phyloP scores from a whole-genome alignment of 805 yeast genomes.

The Wickerhamiella bombiphila region DNA sequence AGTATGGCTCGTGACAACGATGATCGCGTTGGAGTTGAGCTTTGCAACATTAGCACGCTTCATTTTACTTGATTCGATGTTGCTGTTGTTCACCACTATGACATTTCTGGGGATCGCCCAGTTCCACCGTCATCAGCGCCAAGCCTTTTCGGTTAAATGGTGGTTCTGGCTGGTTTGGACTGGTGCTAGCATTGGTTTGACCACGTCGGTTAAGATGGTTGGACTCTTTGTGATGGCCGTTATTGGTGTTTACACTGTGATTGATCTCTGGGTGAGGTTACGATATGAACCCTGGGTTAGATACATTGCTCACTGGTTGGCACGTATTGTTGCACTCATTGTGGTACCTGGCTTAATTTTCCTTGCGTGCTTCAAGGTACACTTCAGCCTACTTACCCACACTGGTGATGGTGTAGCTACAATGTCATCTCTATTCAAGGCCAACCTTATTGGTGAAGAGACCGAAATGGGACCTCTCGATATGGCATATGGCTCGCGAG shows the following conservation, averaged over 20 bases:
- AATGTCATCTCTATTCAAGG: conserved; percentile 94
- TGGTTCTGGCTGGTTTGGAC: conserved; percentile 76
- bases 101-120: conserved; percentile 66
- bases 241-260: conserved; percentile 71
- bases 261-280: conserved; percentile 71
- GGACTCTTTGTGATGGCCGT: conserved; percentile 85
- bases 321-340: conserved; percentile 57
- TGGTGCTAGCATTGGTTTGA: conserved; percentile 77
- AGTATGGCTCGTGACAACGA: conserved; percentile 37
- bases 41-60: conserved; percentile 84
- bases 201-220: conserved; percentile 89
- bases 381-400: conserved; percentile 61
- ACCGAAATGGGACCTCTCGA: conserved; percentile 55
- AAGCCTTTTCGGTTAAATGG: conserved; percentile 63
- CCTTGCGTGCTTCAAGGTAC: conserved; percentile 82
- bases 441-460: conserved; percentile 72
- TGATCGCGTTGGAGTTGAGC: conserved; percentile 58
- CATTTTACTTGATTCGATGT: conserved; percentile 81
- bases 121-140: conserved; percentile 53
- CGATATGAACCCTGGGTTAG: conserved; percentile 47
- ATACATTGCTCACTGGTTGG: conserved; percentile 54
- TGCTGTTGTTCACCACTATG: conserved; percentile 67
- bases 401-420: conserved; percentile 95
- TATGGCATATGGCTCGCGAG: conserved; percentile 58
- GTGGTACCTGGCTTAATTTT: conserved; percentile 71